Base-by-base conservation (phyloP, 345 rosid genomes). In the Boechera divaricarpa region DNA sequence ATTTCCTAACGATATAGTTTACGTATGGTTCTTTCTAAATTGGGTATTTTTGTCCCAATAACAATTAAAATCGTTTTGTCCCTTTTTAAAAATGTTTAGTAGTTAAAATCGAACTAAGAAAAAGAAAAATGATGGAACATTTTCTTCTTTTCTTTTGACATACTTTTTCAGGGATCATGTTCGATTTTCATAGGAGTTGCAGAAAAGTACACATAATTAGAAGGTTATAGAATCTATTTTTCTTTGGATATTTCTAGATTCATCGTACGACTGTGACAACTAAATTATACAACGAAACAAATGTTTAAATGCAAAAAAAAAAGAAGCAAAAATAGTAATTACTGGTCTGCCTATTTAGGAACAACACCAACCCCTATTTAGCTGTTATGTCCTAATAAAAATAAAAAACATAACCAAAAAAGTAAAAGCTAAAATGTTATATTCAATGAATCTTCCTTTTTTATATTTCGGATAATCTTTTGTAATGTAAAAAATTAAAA, bases 381-480 rank as follows among this genome's bases (percentile, higher is more conserved):
- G 79, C 69, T 76, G 74, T 60, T 68, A 18, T 60, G 68, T 76
- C 63, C 63, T 10, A 10, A 48, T 24, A 26, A 35, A 51, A 51
- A 35, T 6, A 18, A 36, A 42, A 51, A n/a, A 41, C 24, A 16
- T 9, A 54, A 15, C 47, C 47, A 48, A 75, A 47, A 57, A 52
- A 7, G 44, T 59, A 29, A 68, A 21, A 21, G 24, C 24, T 21
- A 21, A 39, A 39, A 54, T 51, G 29, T 21, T 42, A 42, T 12
- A 44, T 77, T 71, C 77, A 0, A 36, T 57, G 81, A 47, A 77
- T 47, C 60, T 41, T 38, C 45, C 29, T 24, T 21, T 35, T 15
- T 8, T 21, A 2, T 8, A 3, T 58, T 13, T 42, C 1, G 77
- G 69, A 78, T 67, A 78, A 78, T 48, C 3, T 65, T 48, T 70